Evolutionary conservation across 169 alveolate species (phyloP), one percentile per base, ranked within the genome.

Genomic region (Plasmodium cynomolgi): DNA sequence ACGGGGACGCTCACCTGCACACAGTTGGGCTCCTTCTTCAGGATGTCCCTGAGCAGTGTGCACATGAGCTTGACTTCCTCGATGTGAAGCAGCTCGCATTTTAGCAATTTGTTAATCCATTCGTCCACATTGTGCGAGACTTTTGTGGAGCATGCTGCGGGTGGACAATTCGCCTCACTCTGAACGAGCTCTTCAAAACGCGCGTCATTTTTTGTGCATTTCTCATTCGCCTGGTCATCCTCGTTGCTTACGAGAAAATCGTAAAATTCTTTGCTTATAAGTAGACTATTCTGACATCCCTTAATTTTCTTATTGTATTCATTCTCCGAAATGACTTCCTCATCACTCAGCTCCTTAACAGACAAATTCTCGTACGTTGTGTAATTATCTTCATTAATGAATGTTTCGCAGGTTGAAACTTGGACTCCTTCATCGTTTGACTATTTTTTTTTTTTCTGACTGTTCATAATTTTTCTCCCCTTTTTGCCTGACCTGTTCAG

Each of bases 1-100:
- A 98, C 99, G 23, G 99, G 99, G 17, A 98, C 97, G 44, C 96
- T 83, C 8, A 98, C 99, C 62, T 96, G 96, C 79, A 96, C 96
- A 68, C 98, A 98, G 90, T 98, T 98, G 9, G 96, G 94, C 92
- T 98, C 99, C 44, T 96, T 92, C 54, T 93, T 80, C 47, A 97
- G 93, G 26, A 98, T 96, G 93, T 97, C 99, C 85, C 96, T 96
- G 50, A 97, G 97, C 77, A 97, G 97, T 13, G 93, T 84, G 62
- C 98, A 96, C 85, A 97, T 86, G 80, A 86, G 81, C 81, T 86
- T 86, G 31, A 86, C 62, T 77, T 86, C 93, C 58, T 86, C 86
- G 13, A 86, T 33, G 11, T 75, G 80, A 20, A 86, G 29, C 33
- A 86, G n/a, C 41, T 86, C 86, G 47, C 93, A 86, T 31, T 86